phyloP scores from a whole-genome alignment of 768 basidiomycete species.

The Trametes maxima region DNA sequence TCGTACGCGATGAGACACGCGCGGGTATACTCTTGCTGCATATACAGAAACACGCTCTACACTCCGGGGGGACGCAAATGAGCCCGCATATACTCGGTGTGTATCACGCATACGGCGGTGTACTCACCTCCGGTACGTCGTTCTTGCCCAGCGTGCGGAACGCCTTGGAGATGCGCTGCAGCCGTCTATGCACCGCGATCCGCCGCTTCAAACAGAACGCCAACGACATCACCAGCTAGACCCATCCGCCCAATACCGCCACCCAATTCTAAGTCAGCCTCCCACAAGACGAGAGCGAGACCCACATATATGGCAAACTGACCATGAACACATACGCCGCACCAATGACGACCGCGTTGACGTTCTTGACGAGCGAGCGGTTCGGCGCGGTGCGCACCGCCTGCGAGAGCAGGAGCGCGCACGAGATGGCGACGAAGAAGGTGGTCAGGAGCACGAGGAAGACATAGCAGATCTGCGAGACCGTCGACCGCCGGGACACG shows the following conservation, averaged over 20 bases:
- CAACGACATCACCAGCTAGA: slow-evolving; percentile 55
- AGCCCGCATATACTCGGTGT: background rate
- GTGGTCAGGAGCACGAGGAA: slow-evolving; percentile 33
- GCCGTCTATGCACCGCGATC: slow-evolving; percentile 61
- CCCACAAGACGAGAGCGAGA: background rate
- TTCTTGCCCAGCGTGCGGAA: slow-evolving; percentile 52
- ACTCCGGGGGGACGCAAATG: background rate
- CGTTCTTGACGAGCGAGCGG: slow-evolving; percentile 59
- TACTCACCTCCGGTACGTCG: slow-evolving; percentile 62
- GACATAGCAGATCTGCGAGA: slow-evolving; percentile 57
- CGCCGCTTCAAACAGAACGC: slow-evolving; percentile 69
- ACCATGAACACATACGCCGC: slow-evolving; percentile 74
- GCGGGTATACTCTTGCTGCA: slow-evolving; percentile 76
- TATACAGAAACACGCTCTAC: slow-evolving; percentile 66
- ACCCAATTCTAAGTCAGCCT: background rate
- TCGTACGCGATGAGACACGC: slow-evolving; percentile 71
- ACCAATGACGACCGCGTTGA: slow-evolving; percentile 68
- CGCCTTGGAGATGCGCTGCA: slow-evolving; percentile 69
- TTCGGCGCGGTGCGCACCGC: slow-evolving; percentile 66
- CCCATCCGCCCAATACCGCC: slow-evolving; percentile 26
- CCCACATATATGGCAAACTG: slow-evolving; percentile 33
- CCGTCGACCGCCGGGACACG: slow-evolving; percentile 47
- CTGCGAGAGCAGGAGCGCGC: slow-evolving; percentile 66
- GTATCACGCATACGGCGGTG: too few species aligned
- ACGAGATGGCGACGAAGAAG: slow-evolving; percentile 60